Evolutionary conservation across 208 protist genomes (phyloP), one percentile per base, ranked within the genome.

Genomic region (Leishmania tropica): DNA sequence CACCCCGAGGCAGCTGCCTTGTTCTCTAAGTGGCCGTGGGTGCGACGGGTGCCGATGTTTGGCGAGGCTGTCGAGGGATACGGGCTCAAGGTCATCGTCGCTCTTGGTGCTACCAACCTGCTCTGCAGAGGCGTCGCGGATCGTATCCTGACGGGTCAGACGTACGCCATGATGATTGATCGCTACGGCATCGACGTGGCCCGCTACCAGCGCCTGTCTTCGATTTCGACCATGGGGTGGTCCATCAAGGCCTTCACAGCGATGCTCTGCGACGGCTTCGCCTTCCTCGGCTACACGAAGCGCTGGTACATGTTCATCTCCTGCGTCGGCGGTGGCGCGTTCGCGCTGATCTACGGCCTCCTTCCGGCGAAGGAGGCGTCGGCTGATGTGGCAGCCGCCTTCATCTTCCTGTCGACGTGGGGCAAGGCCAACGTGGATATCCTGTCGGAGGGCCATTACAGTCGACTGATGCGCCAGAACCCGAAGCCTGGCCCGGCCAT

Each of bases 361-460:
- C 83, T 94, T 10, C 91, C 93, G 10, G 74, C 73, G n/a, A 88
- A 83, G 79, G 35, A 58, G 58, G 78, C 81, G 24, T 88, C 85
- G 65, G 91, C 87, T 42, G 64, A 88, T 28, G 76, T 79, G 13
- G 91, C 81, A 11, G 78, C 53, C 31, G 87, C 77, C 28, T 84
- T 94, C 48, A 83, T 94, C 81, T 94, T 94, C 76, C 76, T 94
- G 21, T 87, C 83, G 21, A 75, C 68, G 40, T 94, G 85, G 60
- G 83, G 88, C 65, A 93, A 90, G 81, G 88, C 89, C 35, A 93
- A 92, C 76, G 82, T 96, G 67, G 93, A 96, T 78, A 93, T 95
- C 73, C 87, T 96, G 13, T 93, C 90, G 8, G 86, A 96, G 80
- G 93, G 93, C 42, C 89, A 92, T 78, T 96, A 96, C 91, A 95